Evolutionary conservation across 805 yeast genomes (phyloP), one percentile per base, ranked within the genome.

Genomic region (Saturnispora sekii): DNA sequence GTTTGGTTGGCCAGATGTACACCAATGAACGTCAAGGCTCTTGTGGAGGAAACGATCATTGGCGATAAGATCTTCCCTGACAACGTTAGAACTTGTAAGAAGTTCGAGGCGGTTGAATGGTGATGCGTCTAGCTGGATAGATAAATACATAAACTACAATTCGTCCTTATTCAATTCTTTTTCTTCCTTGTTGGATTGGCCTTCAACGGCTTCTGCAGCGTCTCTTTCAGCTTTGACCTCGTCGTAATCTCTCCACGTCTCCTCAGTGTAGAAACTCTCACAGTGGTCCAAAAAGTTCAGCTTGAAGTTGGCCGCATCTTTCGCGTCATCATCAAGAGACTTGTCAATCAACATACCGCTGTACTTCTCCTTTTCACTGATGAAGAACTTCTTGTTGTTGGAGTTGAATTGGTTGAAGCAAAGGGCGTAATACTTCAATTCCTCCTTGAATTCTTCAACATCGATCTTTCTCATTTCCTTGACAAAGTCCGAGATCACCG

Each of bases 1-100:
- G 74, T 88, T 28, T 88, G 97, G 97, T 67, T 86, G 58, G 98
- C 95, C 1, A 72, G 90, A 49, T 81, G 94, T 45, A 70, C 76
- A 3, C 97, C 97, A 4, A 69, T 71, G 42, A 84, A 86, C 55
- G 84, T 81, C 18, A 71, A 73, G 46, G 81, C 84, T 2, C 77
- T 90, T 10, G 73, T 86, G 8, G 84, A 86, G 43, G 84, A 87
- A 53, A 79, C 94, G 10, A 71, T 93, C 32, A 54, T 83, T 14
- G 69, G 77, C 6, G 81, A 79, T 5, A 74, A 72, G 48, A 88
- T 87, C 3, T 80, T 84, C 74, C 80, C 86, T 14, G 75, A 81
- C 41, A 61, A 77, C 52, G 72, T 86, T 46, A 66, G 97, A 61
- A 68, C 71, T 30, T 70, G 70, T 6, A 74, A 79, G 64, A 73